Conservation (phyloP, 2,329 filamentous ascomycete genomes). For the Diplodia mutila region DNA sequence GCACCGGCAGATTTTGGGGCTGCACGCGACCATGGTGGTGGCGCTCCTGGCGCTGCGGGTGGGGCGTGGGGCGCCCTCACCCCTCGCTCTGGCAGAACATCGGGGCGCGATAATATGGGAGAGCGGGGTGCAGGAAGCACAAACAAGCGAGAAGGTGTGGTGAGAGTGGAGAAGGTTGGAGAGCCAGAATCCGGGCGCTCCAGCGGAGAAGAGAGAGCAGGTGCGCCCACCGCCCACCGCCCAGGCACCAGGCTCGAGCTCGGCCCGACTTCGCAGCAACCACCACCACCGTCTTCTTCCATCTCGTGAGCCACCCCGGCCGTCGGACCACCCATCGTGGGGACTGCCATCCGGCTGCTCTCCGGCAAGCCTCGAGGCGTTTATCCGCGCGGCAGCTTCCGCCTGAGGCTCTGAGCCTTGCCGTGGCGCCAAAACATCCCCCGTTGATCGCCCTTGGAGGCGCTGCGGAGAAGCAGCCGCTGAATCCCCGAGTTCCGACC, state of each 20-base stretch:
- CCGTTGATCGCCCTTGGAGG: background rate
- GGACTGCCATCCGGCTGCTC: background rate
- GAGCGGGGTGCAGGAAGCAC: background rate
- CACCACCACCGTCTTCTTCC: background rate
- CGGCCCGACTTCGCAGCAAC: conserved; percentile 6
- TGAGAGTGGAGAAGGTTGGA: conserved; percentile 5
- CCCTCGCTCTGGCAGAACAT: background rate
- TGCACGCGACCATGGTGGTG: conserved; percentile 9
- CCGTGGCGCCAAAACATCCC: background rate
- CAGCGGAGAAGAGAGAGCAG: background rate
- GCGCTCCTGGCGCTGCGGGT: background rate
- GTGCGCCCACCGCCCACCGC: background rate
- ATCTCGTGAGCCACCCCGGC: background rate
- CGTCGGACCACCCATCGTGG: background rate
- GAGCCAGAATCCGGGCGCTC: conserved; percentile 16
- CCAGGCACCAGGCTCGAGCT: too few relatives aligned
- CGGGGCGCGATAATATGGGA: background rate
- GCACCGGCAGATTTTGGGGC: conserved; percentile 11
- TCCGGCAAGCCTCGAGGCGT: background rate
- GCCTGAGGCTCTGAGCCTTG: background rate
- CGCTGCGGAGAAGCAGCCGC: background rate
- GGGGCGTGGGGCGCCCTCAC: background rate
- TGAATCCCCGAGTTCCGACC: background rate
- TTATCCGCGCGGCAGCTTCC: background rate
- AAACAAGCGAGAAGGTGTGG: background rate